phyloP scores from a whole-genome alignment of 176 grass and related monocot genomes.

The Zoysia pacifica region DNA sequence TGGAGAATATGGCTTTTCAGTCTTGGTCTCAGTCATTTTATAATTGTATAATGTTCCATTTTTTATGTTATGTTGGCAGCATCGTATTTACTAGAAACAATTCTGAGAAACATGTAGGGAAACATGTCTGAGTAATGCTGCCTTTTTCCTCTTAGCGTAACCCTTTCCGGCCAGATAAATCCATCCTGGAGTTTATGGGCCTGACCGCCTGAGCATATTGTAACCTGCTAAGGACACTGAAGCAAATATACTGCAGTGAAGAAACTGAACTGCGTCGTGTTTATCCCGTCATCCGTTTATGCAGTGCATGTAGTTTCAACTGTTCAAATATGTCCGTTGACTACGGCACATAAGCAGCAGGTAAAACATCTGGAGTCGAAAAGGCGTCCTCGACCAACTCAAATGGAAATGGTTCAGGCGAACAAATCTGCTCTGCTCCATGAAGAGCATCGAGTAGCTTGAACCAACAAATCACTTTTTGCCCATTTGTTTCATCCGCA shows the following conservation, averaged over 20 bases:
- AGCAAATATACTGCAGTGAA: not conserved
- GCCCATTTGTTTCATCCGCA: no score
- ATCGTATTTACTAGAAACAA: not conserved
- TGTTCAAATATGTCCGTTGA: conserved; percentile 39
- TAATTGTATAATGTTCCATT: not conserved
- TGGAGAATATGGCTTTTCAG: not conserved
- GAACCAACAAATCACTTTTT: no score
- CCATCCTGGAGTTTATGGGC: not conserved
- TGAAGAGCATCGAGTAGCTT: not conserved
- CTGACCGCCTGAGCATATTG: not conserved
- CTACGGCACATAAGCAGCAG: not conserved
- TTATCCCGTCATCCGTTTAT: not conserved
- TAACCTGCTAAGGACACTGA: not conserved
- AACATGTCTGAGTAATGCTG: not conserved
- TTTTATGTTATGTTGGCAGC: not conserved
- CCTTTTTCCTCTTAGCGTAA: not conserved
- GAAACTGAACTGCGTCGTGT: not conserved
- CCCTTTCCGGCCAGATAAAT: not conserved
- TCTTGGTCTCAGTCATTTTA: not conserved
- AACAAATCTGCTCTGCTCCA: conserved; percentile 41
- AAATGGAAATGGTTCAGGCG: conserved; percentile 23
- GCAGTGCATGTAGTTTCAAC: conserved; percentile 32
- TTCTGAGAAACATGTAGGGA: conserved; percentile 15
- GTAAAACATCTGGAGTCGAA: conserved; percentile 14
- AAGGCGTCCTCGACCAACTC: conserved; percentile 9